Evolutionary conservation across 2,329 filamentous ascomycete species (phyloP), one percentile per base, ranked within the genome.

Genomic region (Clarireedia paspali): DNA sequence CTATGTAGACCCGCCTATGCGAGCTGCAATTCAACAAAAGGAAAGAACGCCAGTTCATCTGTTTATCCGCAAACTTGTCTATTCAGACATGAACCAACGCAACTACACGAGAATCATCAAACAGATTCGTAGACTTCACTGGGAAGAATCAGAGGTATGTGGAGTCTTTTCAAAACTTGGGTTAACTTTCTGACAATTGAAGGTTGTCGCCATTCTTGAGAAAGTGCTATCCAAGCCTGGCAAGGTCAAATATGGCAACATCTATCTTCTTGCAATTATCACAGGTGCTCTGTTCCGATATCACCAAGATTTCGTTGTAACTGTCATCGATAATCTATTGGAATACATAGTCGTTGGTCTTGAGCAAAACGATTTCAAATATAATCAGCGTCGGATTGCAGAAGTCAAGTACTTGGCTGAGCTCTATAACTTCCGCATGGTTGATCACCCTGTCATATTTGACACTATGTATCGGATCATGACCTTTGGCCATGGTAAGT

Each of bases 401-500:
- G 92, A 97, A 71, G 89, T 96, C 67, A 97, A 96, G 70, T 99
- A 96, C 69, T 78, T 99, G 5, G 91, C 89, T 23, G 94, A 99
- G 72, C 81, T 99, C 9, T 99, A 99, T 75, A 96, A 96, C 67
- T 99, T 97, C 70, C 88, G 94, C 56, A 89, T 99, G 82, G 81
- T 99, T 39, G 94, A 99, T 70, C 94, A 95, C 45, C 88, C 89
- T 0, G 88, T 97, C 24, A 87, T 99, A 51, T 99, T 99, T 66
- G 94, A 99, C 67, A 89, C 87, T 1, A 80, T 99, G 72, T 99
- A 96, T 76, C 91, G 90, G 67, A 88, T 99, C 64, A 80, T 96
- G 69, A 95, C 90, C 6, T 96, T 95, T 69, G 94, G 92, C 26
- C 89, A 97, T 70, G 84, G 67, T 68, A 61, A 58, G 61, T 58